phyloP scores from a whole-genome alignment of 1,139 yeast species.

The Pichia sp. region DNA sequence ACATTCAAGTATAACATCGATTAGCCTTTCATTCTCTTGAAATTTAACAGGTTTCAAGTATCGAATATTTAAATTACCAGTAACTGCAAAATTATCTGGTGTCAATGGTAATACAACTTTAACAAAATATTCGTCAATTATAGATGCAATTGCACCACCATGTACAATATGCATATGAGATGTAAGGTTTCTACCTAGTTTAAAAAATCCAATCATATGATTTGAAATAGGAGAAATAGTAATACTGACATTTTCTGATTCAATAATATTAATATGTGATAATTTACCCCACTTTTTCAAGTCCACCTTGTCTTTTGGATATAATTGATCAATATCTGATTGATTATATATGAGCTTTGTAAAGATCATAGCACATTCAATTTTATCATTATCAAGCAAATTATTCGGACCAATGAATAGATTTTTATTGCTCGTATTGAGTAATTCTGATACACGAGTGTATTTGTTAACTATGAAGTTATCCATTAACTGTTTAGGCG shows the following conservation, averaged over 20 bases:
- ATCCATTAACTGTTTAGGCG: background rate
- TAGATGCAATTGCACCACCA: slow-evolving; percentile 50
- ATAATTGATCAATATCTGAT: slow-evolving; percentile 6
- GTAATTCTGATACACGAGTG: slow-evolving; percentile 16
- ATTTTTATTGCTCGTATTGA: slow-evolving; percentile 20
- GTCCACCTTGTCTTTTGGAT: background rate
- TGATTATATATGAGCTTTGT: slow-evolving; percentile 11
- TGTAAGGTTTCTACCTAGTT: slow-evolving; percentile 40
- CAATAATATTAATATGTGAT: background rate
- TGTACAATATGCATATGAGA: slow-evolving; percentile 50
- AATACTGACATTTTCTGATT: too few relatives aligned
- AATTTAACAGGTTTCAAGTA: slow-evolving; percentile 23
- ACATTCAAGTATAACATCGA: slow-evolving; percentile 22
- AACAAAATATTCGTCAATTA: slow-evolving; percentile 49
- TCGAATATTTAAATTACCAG: slow-evolving; percentile 21
- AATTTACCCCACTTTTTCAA: background rate
- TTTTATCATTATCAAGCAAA: slow-evolving; percentile 16
- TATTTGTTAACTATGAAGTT: slow-evolving; percentile 8
- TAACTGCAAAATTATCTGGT: slow-evolving; percentile 34
- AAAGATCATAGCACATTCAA: slow-evolving; percentile 18
- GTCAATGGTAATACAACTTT: slow-evolving; percentile 44
- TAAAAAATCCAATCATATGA: slow-evolving; percentile 38
- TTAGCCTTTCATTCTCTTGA: slow-evolving; percentile 4
- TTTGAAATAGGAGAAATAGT: too few relatives aligned
- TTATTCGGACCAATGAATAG: slow-evolving; percentile 24